Conservation (phyloP, 2,329 filamentous ascomycete species). For the Microsporum canis region DNA sequence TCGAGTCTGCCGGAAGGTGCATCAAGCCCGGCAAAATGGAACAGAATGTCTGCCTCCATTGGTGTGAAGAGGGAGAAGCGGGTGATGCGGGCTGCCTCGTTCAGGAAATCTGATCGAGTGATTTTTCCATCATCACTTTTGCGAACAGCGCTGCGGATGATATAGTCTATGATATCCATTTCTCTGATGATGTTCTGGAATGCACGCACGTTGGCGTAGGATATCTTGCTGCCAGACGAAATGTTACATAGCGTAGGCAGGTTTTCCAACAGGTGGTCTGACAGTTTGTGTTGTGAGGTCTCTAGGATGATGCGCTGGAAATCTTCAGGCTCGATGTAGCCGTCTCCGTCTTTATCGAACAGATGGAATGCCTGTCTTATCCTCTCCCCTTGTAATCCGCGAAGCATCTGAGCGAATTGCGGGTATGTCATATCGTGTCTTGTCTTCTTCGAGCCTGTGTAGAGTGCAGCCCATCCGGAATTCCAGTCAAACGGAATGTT, state of each 20-base stretch:
- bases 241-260: constrained; percentile 92
- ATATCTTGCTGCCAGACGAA: constrained; percentile 80
- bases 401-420: constrained; percentile 96
- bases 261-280: constrained; percentile 86
- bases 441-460: constrained; percentile 78
- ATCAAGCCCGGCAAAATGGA: constrained; percentile 93
- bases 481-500: constrained; percentile 94
- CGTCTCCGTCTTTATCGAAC: constrained; percentile 83
- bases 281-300: constrained; percentile 90
- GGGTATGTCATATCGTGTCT: constrained; percentile 87
- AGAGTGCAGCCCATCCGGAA: constrained; percentile 89
- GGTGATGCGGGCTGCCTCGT: constrained; percentile 81
- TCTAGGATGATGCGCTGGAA: constrained; percentile 95
- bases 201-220: constrained; percentile 91
- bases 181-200: constrained; percentile 97
- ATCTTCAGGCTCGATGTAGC: constrained; percentile 88
- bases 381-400: constrained; percentile 87
- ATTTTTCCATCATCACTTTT: constrained; percentile 87
- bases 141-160: constrained; percentile 73
- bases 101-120: constrained; percentile 83
- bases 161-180: constrained; percentile 93
- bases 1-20: constrained; percentile 76
- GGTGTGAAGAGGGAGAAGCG: constrained; percentile 94
- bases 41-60: constrained; percentile 97
- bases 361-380: constrained; percentile 89